Base-by-base conservation (phyloP, 2,329 filamentous ascomycete genomes). In the Lachnellula arida region DNA sequence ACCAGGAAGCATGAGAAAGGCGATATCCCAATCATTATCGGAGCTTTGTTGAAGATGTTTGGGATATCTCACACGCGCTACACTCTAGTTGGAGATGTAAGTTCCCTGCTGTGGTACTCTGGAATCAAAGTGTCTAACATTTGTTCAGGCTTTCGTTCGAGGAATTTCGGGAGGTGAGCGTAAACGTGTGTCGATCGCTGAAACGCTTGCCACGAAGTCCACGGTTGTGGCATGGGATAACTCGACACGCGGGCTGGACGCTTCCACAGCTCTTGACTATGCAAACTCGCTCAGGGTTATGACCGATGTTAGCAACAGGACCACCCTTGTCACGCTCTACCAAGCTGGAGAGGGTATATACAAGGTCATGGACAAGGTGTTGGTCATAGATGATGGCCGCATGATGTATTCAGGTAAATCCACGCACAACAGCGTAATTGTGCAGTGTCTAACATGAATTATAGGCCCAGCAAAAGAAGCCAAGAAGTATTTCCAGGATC, bases 221-320 rank as follows among this genome's bases (percentile, higher is more conserved):
- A 84, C 86, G 0, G 85, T 92, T 1, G 83, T 88, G 35, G 86
- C 85, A 60, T 92, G 87, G 87, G 89, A 93, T 63, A 93, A 93
- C 69, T 86, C 82, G 0, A 93, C 88, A 0, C 78, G 89, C 48
- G 89, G 89, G n/a, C 75, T 93, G 0, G 89, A 94, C 67, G 86
- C 88, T 1, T 88, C 85, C 1, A 92, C 88, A 0, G 89, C 89
- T 4, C 76, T 92, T 4, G 88, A 92, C 65, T 93, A 89, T 63
- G 87, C 85, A 9, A 86, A 85, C 55, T 85, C 82, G 0, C 74
- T 88, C 2, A 79, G 85, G 14, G 80, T 86, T 56, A 88, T 91
- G 82, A 92, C 89, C 3, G 86, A 91, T 59, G 81, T 91, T 58
- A 85, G 81, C 66, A 83, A 89, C 62, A 81, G 85, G 7, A 88